Percentiles rank a stretch among this genome's conserved stretches.
phyloP scores from a whole-genome alignment of 805 yeast genomes.

The Vanderwaltozyma yarrowii region DNA sequence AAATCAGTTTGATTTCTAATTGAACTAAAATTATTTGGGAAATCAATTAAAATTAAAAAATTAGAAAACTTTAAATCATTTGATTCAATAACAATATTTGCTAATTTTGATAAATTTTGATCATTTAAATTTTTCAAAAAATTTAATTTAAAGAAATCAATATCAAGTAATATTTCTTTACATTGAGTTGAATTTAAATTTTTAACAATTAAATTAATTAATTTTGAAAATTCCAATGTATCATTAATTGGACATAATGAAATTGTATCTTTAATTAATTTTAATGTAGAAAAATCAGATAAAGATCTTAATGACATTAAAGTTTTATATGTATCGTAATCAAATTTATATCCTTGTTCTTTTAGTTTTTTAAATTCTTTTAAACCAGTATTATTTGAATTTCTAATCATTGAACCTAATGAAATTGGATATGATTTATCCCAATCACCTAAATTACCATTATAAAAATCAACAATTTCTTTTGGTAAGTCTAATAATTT shows the following conservation, averaged over 20 bases:
- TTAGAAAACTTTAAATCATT: slow-evolving; percentile 1
- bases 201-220: slow-evolving; percentile 14
- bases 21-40: slow-evolving; percentile 21
- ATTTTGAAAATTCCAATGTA: slow-evolving; percentile 3
- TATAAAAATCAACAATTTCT: slow-evolving; percentile 16
- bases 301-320: slow-evolving; percentile 7
- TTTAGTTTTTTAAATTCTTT: slow-evolving; percentile 19
- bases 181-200: not conserved
- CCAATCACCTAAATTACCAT: slow-evolving; percentile 26
- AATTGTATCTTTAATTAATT: slow-evolving; percentile 8
- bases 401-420: slow-evolving; percentile 20
- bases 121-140: slow-evolving; percentile 17
- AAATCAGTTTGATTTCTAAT: slow-evolving; percentile 23
- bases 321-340: slow-evolving; percentile 25
- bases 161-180: not conserved
- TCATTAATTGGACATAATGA: slow-evolving; percentile 11
- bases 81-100: slow-evolving; percentile 6
- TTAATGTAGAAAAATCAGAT: not conserved
- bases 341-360: slow-evolving; percentile 23
- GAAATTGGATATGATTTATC: slow-evolving; percentile 26
- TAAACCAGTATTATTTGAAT: slow-evolving; percentile 17
- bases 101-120: slow-evolving; percentile 16
- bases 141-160: slow-evolving; percentile 6
- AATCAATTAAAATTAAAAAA: slow-evolving; percentile 14
- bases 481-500: slow-evolving; percentile 17